A percentile compares a stretch with the other conserved stretches of the same genome.
phyloP scores from a whole-genome alignment of 2,329 filamentous ascomycete species.

The Basipetospora chlamydospora region DNA sequence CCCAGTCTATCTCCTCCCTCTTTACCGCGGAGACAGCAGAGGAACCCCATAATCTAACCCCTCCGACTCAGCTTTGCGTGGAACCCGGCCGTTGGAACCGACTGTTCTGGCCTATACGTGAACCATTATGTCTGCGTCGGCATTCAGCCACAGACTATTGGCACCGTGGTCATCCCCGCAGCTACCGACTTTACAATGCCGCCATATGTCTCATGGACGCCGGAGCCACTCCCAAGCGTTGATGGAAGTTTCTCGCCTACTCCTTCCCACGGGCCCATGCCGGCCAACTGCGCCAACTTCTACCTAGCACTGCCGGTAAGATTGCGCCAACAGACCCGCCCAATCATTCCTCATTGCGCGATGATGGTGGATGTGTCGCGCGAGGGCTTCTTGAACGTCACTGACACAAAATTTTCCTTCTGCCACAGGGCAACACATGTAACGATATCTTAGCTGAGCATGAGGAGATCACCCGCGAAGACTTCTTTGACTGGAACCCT shows the following conservation, averaged over 20 bases:
- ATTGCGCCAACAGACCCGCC: neutral
- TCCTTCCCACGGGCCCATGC: conserved; percentile 5
- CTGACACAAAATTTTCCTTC: neutral
- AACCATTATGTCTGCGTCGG: conserved; percentile 5
- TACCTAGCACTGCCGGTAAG: conserved; percentile 4
- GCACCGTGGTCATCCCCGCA: neutral
- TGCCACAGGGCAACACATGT: conserved; percentile 7
- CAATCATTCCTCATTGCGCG: neutral
- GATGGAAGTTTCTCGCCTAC: conserved; percentile 3
- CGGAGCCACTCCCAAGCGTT: neutral
- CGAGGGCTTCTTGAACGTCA: too few species aligned
- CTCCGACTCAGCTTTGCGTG: conserved; percentile 2
- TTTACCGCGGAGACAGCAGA: too few species aligned
- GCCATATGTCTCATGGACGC: neutral
- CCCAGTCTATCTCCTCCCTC: too few species aligned
- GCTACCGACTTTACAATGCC: conserved; percentile 1
- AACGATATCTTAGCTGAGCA: conserved; percentile 6
- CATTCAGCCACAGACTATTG: neutral
- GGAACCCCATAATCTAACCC: too few species aligned
- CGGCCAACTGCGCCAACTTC: conserved; percentile 6
- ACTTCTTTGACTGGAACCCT: conserved; percentile 16
- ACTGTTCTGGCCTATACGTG: conserved; percentile 8
- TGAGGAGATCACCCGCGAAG: conserved; percentile 10
- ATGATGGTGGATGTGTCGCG: neutral
- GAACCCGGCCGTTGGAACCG: conserved; percentile 8